phyloP scores from a whole-genome alignment of 1,139 yeast species.

The Yamadazyma sp. region DNA sequence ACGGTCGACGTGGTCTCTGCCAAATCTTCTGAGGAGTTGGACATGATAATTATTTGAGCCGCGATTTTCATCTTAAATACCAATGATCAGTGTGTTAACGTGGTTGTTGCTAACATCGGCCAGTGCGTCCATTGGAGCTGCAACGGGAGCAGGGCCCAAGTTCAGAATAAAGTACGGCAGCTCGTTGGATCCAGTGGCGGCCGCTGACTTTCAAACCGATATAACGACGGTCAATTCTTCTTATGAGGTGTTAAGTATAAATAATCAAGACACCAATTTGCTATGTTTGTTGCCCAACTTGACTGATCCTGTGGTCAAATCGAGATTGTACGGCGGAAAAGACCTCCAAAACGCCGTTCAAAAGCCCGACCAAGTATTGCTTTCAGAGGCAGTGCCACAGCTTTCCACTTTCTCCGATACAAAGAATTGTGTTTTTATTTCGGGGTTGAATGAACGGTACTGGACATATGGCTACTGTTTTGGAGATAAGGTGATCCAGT shows the following conservation, averaged over 20 bases:
- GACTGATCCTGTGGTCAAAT: constrained; percentile 5
- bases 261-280: constrained; percentile 12
- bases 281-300: constrained; percentile 23
- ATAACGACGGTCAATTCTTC: constrained; percentile 12
- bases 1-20: constrained; percentile 8
- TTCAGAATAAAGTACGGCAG: constrained; percentile 17
- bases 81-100: neutral
- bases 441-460: constrained; percentile 47
- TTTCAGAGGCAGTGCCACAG: constrained; percentile 13
- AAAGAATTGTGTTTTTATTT: constrained; percentile 30
- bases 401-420: constrained; percentile 22
- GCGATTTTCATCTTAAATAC: neutral
- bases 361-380: constrained; percentile 6
- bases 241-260: constrained; percentile 22
- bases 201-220: constrained; percentile 12
- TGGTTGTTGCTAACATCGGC: no score
- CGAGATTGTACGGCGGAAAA: neutral
- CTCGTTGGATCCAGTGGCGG: constrained; percentile 1
- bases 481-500: constrained; percentile 58
- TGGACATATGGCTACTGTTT: constrained; percentile 67
- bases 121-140: no score
- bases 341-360: neutral
- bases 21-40: constrained; percentile 6
- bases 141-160: neutral
- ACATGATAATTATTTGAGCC: neutral